phyloP scores from a whole-genome alignment of 176 grass and related monocot genomes.

The Aegilops longissima region DNA sequence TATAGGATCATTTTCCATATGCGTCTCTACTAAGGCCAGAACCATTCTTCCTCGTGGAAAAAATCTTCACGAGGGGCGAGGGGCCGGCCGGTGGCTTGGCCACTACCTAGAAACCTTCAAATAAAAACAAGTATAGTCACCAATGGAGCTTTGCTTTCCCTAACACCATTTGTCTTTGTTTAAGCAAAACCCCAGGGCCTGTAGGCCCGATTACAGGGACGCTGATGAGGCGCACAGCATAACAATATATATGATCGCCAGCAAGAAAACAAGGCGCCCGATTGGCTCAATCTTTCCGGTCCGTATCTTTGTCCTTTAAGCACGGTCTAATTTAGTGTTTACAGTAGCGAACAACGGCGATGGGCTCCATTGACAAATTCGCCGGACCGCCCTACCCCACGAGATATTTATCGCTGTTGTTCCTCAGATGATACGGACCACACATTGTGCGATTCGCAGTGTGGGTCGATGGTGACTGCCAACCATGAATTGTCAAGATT shows the following conservation, averaged over 20 bases:
- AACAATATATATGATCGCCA: not conserved
- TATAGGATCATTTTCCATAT: no score
- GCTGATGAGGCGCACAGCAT: not conserved
- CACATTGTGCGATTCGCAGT: not conserved
- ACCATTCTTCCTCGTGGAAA: not conserved
- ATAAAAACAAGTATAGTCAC: not conserved
- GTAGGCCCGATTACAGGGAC: not conserved
- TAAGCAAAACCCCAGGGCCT: not conserved
- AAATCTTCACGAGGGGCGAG: not conserved
- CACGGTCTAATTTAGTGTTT: slow-evolving; percentile 5
- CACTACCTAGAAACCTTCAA: not conserved
- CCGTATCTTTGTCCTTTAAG: slow-evolving; percentile 16
- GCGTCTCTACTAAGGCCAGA: not conserved
- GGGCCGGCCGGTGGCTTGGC: not conserved
- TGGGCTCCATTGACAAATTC: slow-evolving; percentile 29
- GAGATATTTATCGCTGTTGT: slow-evolving; percentile 6
- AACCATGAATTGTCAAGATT: slow-evolving; percentile 9
- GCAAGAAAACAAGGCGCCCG: not conserved
- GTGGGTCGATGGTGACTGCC: slow-evolving; percentile 6
- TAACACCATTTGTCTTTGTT: slow-evolving; percentile 27
- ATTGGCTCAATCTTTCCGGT: not conserved
- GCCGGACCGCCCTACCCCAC: not conserved
- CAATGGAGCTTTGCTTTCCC: slow-evolving; percentile 17
- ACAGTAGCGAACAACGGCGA: slow-evolving; percentile 5
- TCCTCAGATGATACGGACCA: slow-evolving; percentile 13